Evolutionary conservation across 768 basidiomycete species (phyloP), one percentile per base, ranked within the genome.

Genomic region (Xerocomellus chrysenteron): DNA sequence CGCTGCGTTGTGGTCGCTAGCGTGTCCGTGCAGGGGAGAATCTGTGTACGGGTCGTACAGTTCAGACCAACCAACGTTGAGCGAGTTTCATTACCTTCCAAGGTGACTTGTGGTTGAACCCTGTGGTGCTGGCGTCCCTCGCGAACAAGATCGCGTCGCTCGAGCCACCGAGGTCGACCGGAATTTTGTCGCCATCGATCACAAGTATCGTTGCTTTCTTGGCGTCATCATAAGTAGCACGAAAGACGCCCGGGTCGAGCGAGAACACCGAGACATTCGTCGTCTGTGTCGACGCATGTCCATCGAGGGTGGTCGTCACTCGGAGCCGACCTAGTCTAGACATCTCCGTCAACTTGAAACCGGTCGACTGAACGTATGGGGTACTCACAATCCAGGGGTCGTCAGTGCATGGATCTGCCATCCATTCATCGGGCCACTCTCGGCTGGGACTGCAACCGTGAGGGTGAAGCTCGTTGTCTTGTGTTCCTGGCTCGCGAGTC

Each of bases 361-460:
- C 0, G 24, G 39, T 37, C 8, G 2, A 30, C 17, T 12, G n/a
- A 47, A 28, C 13, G 13, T 24, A 37, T 26, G 7, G 7, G n/a
- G 3, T 37, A 63, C 81, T 49, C 54, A 90, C 90, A 87, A 76
- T 47, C 93, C 93, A 35, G 89, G 88, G n/a, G 79, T 70, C 2
- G 65, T 61, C 42, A 92, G 68, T 33, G 77, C 75, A 35, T 82
- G 74, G 42, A 95, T 82, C 48, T 74, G 79, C 76, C 84, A 90
- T 3, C 92, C 92, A 64, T 85, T 78, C 52, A 92, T 68, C 2
- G 87, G 76, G 1, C 90, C 90, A 54, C 79, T 82, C 64, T 92
- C 90, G 1, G 75, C 65, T 1, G 93, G 91, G 33, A 80, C 76
- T 2, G 85, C 80, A 6, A 87, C 84, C 0, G 91, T 94, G 53